phyloP scores from a whole-genome alignment of 2,329 filamentous ascomycete genomes.

The Colletotrichum kahawae region DNA sequence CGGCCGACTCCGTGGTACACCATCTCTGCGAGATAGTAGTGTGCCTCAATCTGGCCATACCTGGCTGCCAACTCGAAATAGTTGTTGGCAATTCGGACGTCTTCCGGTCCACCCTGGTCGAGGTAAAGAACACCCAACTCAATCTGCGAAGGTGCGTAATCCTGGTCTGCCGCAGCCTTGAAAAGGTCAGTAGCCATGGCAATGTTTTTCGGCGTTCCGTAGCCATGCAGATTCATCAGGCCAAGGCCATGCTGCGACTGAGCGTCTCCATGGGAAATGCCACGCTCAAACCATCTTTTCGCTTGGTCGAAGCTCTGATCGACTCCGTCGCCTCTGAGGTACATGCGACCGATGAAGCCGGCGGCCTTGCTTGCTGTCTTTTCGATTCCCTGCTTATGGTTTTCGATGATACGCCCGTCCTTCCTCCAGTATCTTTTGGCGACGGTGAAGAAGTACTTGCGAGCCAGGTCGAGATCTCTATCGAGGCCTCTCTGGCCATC shows the following conservation, averaged over 20 bases:
- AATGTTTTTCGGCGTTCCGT: constrained; percentile 71
- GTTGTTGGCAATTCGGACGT: constrained; percentile 77
- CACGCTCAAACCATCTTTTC: constrained; percentile 82
- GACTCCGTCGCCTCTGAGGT: constrained; percentile 84
- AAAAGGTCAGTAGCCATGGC: constrained; percentile 77
- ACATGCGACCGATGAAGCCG: constrained; percentile 88
- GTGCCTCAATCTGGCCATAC: constrained; percentile 85
- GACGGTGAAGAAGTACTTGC: constrained; percentile 81
- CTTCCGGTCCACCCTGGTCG: constrained; percentile 75
- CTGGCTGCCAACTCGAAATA: constrained; percentile 89
- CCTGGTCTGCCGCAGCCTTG: constrained; percentile 79
- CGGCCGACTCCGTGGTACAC: constrained; percentile 80
- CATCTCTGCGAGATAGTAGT: constrained; percentile 92
- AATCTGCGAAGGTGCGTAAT: constrained; percentile 81
- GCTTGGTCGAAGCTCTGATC: constrained; percentile 80
- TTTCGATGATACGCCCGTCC: constrained; percentile 76
- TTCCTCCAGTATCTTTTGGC: constrained; percentile 82
- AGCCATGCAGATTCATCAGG: constrained; percentile 81
- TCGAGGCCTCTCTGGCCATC: constrained; percentile 81
- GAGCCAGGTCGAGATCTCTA: constrained; percentile 74
- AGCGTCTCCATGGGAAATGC: constrained; percentile 75
- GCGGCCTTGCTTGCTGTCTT: constrained; percentile 83
- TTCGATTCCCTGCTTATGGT: constrained; percentile 72
- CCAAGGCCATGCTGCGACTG: constrained; percentile 86
- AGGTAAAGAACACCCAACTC: constrained; percentile 84